These are phyloP conservation scores for Gomphus bonarii DNA, from an alignment of 1,284 basidiomycete genomes.

Conservation along the genomic window DNA sequence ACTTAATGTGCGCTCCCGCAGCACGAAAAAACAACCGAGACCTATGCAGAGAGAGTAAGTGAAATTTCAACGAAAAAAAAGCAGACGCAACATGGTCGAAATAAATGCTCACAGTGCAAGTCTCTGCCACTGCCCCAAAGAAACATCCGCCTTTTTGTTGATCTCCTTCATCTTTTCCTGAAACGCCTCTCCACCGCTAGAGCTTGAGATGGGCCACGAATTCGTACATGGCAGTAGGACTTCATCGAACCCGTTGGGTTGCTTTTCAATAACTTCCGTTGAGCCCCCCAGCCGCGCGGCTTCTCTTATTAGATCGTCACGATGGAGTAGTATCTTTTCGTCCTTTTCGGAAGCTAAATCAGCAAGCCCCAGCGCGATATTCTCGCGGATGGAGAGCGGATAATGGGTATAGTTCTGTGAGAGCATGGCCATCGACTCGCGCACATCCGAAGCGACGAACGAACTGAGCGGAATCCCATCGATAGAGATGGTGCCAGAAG, in stretches of 20 bases:
- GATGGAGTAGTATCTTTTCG: constrained; percentile 16
- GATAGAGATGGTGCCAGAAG: constrained; percentile 28
- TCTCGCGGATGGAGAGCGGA: constrained; percentile 31
- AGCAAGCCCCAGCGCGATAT: constrained; percentile 25
- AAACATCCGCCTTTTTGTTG: constrained; percentile 6
- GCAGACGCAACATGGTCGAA: neutral
- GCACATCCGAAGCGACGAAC: constrained; percentile 23
- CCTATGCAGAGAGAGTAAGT: neutral
- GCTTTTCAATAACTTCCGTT: constrained; percentile 22
- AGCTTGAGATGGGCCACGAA: neutral
- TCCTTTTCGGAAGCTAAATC: neutral
- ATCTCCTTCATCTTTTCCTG: constrained; percentile 12
- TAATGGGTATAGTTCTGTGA: constrained; percentile 31
- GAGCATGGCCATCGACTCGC: constrained; percentile 27
- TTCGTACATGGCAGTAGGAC: neutral
- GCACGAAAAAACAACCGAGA: constrained; percentile 28
- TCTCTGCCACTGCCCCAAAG: constrained; percentile 23
- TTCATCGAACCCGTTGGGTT: constrained; percentile 25
- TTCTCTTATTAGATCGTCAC: constrained; percentile 20
- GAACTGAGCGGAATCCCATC: constrained; percentile 24
- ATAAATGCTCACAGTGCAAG: constrained; percentile 31
- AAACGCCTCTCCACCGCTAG: neutral
- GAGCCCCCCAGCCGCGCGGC: constrained; percentile 30
- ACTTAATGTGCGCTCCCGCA: constrained; percentile 16
- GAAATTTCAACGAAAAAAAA: constrained; percentile 23